Evolutionary conservation across 352 stramenopile genomes (phyloP).

Genomic region (Globisporangium paddicum): DNA sequence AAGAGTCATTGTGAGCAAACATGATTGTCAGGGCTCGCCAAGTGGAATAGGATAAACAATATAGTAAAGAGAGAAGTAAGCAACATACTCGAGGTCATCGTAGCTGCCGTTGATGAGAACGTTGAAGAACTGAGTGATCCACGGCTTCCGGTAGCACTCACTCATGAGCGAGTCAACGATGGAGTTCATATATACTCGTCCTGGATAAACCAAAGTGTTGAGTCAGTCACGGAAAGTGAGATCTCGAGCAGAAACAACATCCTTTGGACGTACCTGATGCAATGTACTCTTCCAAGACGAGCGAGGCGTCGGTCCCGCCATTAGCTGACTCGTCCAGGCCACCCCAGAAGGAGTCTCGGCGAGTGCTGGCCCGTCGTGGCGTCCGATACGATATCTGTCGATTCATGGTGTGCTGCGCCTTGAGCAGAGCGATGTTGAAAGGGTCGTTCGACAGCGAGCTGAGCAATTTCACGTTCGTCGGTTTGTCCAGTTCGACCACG

Average conservation of each 20-base stretch:
- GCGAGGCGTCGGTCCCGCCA: conserved; percentile 24
- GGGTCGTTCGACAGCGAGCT: conserved; percentile 64
- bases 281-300: conserved; percentile 71
- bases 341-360: conserved; percentile 40
- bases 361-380: conserved; percentile 25
- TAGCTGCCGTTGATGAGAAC: conserved; percentile 56
- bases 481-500: conserved; percentile 64
- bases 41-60: background rate
- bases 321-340: conserved; percentile 25
- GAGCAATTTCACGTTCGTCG: conserved; percentile 76
- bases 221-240: background rate
- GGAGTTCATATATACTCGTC: conserved; percentile 69
- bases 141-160: conserved; percentile 74
- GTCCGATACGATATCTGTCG: conserved; percentile 43
- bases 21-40: background rate
- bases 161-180: conserved; percentile 73
- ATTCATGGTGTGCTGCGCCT: conserved; percentile 29
- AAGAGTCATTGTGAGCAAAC: background rate
- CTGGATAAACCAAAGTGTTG: conserved; percentile 13
- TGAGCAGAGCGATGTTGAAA: conserved; percentile 29
- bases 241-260: background rate
- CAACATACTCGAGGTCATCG: conserved; percentile 49
- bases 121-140: conserved; percentile 65
- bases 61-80: background rate
- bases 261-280: conserved; percentile 29